phyloP scores from a whole-genome alignment of 2,329 filamentous ascomycete genomes.

The Fusarium burgessii region DNA sequence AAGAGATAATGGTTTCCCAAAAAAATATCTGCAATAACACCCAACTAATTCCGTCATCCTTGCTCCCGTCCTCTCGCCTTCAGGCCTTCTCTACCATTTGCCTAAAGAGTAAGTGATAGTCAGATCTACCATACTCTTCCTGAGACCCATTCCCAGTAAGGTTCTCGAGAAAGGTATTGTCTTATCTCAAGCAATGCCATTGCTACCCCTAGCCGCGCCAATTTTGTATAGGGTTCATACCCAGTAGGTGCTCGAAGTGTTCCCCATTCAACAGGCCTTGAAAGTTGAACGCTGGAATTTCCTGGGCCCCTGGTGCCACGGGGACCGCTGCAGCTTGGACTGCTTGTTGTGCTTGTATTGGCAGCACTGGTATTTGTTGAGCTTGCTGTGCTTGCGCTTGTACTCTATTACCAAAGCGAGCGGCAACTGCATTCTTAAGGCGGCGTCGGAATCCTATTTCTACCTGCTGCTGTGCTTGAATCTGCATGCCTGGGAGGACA shows the following conservation, averaged over 20 bases:
- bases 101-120: not conserved
- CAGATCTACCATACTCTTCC: not conserved
- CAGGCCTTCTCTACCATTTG: not conserved
- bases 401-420: not conserved
- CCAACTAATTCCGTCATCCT: not conserved
- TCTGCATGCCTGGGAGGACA: not conserved
- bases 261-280: not conserved
- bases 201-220: not conserved
- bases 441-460: not conserved
- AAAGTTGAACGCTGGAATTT: not conserved
- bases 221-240: not conserved
- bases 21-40: not conserved
- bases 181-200: not conserved
- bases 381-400: not conserved
- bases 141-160: not conserved
- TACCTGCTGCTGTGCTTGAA: not conserved
- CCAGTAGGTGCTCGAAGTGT: not conserved
- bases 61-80: not conserved
- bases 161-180: not conserved
- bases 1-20: not conserved
- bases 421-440: slow-evolving; percentile 3
- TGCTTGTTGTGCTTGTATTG: not conserved
- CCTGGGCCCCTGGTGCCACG: not conserved
- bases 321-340: not conserved
- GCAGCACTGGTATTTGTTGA: not conserved